These are phyloP conservation scores for Clarireedia monteithiana DNA, from an alignment of 2,329 filamentous ascomycete species.

Conservation along the genomic window DNA sequence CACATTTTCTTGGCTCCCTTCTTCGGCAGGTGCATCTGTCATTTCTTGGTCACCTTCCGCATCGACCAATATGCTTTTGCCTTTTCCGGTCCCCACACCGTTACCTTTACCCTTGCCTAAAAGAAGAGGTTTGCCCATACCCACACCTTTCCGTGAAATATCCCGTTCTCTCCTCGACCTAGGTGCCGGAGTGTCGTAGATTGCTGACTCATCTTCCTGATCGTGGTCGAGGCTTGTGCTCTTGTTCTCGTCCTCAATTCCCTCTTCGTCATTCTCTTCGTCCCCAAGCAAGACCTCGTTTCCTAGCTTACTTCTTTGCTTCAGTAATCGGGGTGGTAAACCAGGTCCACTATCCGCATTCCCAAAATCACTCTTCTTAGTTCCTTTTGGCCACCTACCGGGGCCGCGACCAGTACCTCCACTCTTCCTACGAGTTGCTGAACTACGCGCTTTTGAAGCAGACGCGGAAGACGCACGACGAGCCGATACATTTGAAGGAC, in stretches of 20 bases:
- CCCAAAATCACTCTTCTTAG: slow-evolving; percentile 60
- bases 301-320: slow-evolving; percentile 26
- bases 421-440: slow-evolving; percentile 43
- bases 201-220: slow-evolving; percentile 21
- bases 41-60: slow-evolving; percentile 28
- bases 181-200: slow-evolving; percentile 24
- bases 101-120: slow-evolving; percentile 11
- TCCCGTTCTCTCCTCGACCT: slow-evolving; percentile 17
- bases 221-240: slow-evolving; percentile 14
- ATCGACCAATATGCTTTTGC: slow-evolving; percentile 13
- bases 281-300: slow-evolving; percentile 28
- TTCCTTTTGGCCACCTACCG: slow-evolving; percentile 60
- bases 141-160: slow-evolving; percentile 14
- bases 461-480: slow-evolving; percentile 15
- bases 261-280: slow-evolving; percentile 21
- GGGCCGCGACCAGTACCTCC: slow-evolving; percentile 58
- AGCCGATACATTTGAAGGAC: not conserved
- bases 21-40: slow-evolving; percentile 24
- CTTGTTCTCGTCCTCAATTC: slow-evolving; percentile 3
- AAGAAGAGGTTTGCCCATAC: slow-evolving; percentile 24
- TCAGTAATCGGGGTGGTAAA: slow-evolving; percentile 42
- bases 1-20: not conserved
- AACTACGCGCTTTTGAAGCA: slow-evolving; percentile 23
- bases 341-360: slow-evolving; percentile 59
- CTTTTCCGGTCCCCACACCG: slow-evolving; percentile 14